Conservation (phyloP, 495 filamentous ascomycete genomes). For the Rostrohypoxylon terebratum region DNA sequence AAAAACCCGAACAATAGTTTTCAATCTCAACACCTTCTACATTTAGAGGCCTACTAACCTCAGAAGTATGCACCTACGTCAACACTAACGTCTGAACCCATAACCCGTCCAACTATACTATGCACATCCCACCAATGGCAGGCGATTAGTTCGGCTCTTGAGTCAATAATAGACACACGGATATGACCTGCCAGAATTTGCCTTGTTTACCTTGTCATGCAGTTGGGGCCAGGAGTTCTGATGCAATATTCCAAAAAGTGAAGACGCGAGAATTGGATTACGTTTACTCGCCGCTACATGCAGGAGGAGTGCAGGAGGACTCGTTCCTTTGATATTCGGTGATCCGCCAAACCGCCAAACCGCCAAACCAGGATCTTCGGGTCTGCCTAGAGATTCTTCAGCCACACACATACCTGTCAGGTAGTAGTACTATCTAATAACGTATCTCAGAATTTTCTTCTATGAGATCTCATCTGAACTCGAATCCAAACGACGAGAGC, state of each 20-base stretch:
- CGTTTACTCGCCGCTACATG: constrained; percentile 11
- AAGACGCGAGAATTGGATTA: constrained; percentile 14
- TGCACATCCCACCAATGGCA: neutral
- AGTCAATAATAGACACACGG: constrained; percentile 8
- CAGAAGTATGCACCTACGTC: neutral
- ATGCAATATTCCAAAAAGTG: neutral
- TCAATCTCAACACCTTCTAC: neutral
- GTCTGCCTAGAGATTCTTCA: neutral
- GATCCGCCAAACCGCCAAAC: constrained; percentile 16
- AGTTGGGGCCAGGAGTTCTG: neutral
- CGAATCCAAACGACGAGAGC: neutral
- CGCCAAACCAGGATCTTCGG: constrained; percentile 12
- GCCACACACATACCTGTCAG: constrained; percentile 7
- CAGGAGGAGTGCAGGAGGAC: constrained; percentile 31
- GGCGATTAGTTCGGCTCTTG: neutral
- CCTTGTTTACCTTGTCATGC: constrained; percentile 9
- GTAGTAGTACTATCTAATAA: too few relatives aligned
- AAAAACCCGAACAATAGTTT: neutral
- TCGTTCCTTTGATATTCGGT: constrained; percentile 28
- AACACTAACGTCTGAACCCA: neutral
- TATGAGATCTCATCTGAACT: neutral
- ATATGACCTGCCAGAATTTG: neutral
- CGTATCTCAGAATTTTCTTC: neutral
- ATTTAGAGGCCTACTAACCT: neutral
- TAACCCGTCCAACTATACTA: neutral